These are phyloP conservation scores for Actinomucor elegans DNA, from an alignment of 371 early-diverging fungal genomes.

Conservation along the genomic window DNA sequence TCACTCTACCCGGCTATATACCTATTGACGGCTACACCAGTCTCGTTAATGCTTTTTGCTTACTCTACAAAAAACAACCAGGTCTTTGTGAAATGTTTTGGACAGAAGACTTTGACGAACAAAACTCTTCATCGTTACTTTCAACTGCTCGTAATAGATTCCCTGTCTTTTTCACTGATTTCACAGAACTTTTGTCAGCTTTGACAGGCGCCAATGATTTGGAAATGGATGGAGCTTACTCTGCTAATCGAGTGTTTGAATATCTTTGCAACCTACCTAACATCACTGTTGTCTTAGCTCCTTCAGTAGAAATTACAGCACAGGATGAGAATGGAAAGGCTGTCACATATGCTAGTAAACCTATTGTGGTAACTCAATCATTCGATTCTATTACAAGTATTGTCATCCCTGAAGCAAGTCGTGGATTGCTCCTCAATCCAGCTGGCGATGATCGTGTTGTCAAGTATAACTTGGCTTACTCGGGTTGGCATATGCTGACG, in stretches of 20 bases:
- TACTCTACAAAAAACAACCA: constrained; percentile 29
- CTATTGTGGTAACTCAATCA: constrained; percentile 18
- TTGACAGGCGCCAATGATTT: constrained; percentile 18
- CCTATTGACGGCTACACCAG: constrained; percentile 28
- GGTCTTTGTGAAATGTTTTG: constrained; percentile 34
- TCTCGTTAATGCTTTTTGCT: constrained; percentile 20
- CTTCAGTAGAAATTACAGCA: constrained; percentile 8
- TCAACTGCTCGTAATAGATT: constrained; percentile 29
- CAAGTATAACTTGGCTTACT: constrained; percentile 21
- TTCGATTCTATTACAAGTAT: constrained; percentile 8
- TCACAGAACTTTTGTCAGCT: constrained; percentile 30
- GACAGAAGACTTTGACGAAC: constrained; percentile 18
- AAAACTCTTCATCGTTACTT: constrained; percentile 22
- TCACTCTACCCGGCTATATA: constrained; percentile 26
- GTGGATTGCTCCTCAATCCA: constrained; percentile 20
- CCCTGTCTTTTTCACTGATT: constrained; percentile 29
- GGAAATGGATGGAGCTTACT: not conserved
- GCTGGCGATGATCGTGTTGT: constrained; percentile 19
- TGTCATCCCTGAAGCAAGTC: constrained; percentile 16
- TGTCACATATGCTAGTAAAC: constrained; percentile 5
- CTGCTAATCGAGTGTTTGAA: constrained; percentile 29
- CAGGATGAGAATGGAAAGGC: constrained; percentile 4
- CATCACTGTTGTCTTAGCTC: constrained; percentile 22
- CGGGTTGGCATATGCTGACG: constrained; percentile 40
- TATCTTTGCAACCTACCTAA: constrained; percentile 23